phyloP scores from a whole-genome alignment of 805 yeast genomes.

The Lachancea sp. region DNA sequence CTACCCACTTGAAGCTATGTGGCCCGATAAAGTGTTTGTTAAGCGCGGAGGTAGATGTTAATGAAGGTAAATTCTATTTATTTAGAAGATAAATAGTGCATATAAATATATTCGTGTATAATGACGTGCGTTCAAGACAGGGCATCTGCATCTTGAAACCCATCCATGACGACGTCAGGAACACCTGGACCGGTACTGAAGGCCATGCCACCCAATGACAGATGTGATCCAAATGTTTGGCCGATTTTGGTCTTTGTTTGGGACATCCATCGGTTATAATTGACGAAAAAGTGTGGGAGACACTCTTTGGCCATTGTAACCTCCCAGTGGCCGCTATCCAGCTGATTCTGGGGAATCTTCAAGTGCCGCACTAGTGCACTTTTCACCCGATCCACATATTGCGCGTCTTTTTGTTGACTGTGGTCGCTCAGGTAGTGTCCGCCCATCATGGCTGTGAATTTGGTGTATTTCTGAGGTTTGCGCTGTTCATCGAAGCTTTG shows the following conservation, averaged over 20 bases:
- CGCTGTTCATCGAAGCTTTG: neutral
- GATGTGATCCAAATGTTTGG: constrained; percentile 34
- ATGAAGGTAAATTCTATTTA: neutral
- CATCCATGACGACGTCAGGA: constrained; percentile 73
- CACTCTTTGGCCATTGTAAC: constrained; percentile 46
- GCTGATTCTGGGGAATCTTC: constrained; percentile 28
- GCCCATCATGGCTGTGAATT: constrained; percentile 85
- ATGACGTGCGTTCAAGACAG: constrained; percentile 1
- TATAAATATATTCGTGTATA: no score
- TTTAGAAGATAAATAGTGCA: no score
- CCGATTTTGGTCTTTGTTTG: constrained; percentile 32
- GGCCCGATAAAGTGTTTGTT: no score
- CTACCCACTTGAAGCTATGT: no score
- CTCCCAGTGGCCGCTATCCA: constrained; percentile 29
- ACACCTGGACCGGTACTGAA: constrained; percentile 81
- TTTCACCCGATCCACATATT: constrained; percentile 28
- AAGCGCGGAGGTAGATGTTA: neutral
- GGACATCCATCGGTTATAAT: constrained; percentile 45
- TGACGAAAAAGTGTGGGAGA: constrained; percentile 75
- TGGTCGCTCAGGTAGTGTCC: constrained; percentile 51
- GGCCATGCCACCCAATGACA: constrained; percentile 72
- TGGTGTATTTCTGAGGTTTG: constrained; percentile 43
- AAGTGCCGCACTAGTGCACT: constrained; percentile 37
- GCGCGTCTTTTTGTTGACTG: constrained; percentile 14
- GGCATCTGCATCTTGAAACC: constrained; percentile 49